A percentile compares a stretch with the other conserved stretches of the same genome.
These are phyloP conservation scores for Coniella vitis DNA, from an alignment of 2,329 filamentous ascomycete species.

Conservation along the genomic window DNA sequence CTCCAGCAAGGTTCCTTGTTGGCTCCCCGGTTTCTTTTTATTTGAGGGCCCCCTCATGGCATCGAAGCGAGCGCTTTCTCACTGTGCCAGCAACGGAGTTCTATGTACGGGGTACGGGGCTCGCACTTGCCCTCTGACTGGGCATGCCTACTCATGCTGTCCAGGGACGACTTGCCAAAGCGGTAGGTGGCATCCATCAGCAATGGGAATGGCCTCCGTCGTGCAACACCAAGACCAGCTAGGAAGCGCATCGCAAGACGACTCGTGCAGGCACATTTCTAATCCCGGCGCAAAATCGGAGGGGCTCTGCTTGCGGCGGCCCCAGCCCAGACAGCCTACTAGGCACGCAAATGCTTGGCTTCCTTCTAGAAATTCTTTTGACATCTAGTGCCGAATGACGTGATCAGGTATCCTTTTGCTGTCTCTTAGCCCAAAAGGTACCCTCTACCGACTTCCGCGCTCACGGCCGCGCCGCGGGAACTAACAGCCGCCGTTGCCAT, in stretches of 20 bases:
- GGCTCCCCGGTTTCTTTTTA: neutral
- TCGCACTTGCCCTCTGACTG: neutral
- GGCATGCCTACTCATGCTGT: neutral
- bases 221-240: neutral
- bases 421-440: slow-evolving; percentile 1
- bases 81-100: slow-evolving; percentile 11
- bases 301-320: neutral
- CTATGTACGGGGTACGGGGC: neutral
- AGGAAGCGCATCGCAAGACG: neutral
- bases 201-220: neutral
- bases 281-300: slow-evolving; percentile 8
- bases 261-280: slow-evolving; percentile 1
- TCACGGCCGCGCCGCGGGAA: neutral
- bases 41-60: neutral
- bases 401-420: slow-evolving; percentile 13
- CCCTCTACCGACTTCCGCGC: slow-evolving; percentile 1
- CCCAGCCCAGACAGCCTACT: neutral
- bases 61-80: neutral
- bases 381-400: slow-evolving; percentile 13
- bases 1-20: neutral
- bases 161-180: slow-evolving; percentile 1
- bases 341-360: neutral
- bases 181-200: slow-evolving; percentile 6
- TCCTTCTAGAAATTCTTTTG: slow-evolving; percentile 9
- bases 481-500: neutral